Percentiles rank a stretch among this genome's conserved stretches.
Conservation (phyloP, 2,329 filamentous ascomycete species). For the Microsporum audouinii region DNA sequence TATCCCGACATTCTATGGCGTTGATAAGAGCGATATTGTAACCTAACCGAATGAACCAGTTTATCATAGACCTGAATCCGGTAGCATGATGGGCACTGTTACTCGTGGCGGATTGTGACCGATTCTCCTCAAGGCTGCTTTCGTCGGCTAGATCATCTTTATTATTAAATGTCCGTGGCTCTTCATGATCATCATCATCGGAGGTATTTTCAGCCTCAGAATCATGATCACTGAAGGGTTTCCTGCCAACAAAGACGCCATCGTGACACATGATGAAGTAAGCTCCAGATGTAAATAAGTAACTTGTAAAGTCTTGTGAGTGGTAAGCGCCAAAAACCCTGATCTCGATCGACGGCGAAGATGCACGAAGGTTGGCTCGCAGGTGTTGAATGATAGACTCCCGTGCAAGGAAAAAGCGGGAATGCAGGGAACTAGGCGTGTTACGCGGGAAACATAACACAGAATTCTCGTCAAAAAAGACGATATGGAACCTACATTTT, state of each 20-base stretch:
- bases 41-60: conserved; percentile 43
- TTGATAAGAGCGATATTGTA: conserved; percentile 55
- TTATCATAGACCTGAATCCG: conserved; percentile 40
- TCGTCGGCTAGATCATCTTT: conserved; percentile 17
- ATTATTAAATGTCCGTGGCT: conserved; percentile 4
- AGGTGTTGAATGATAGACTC: conserved; percentile 56
- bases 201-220: not conserved
- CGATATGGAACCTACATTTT: conserved; percentile 59
- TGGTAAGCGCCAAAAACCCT: conserved; percentile 39
- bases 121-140: conserved; percentile 16
- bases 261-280: conserved; percentile 62
- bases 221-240: not conserved
- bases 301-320: conserved; percentile 43
- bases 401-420: conserved; percentile 52
- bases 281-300: conserved; percentile 43
- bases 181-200: conserved; percentile 13
- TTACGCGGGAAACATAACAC: conserved; percentile 44
- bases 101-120: not conserved
- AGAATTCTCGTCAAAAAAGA: conserved; percentile 51
- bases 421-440: conserved; percentile 22
- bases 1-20: conserved; percentile 51
- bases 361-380: conserved; percentile 30
- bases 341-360: conserved; percentile 34
- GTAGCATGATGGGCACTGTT: conserved; percentile 3
- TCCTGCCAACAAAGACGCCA: conserved; percentile 28